Conservation (phyloP, 2,329 filamentous ascomycete species). For the Diaporthe citriasiana region DNA sequence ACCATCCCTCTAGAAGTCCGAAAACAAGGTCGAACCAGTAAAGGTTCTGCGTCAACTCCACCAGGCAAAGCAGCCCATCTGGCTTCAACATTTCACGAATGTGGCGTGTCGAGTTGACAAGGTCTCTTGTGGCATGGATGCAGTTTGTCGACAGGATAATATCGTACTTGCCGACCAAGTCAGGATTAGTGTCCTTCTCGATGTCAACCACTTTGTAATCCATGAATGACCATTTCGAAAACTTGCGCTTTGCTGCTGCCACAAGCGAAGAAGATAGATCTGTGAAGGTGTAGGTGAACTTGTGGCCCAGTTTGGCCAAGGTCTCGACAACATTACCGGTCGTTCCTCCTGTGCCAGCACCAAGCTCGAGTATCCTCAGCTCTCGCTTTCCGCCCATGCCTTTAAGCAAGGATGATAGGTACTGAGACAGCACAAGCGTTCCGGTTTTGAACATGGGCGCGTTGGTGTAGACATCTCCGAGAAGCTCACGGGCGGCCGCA, state of each 20-base stretch:
- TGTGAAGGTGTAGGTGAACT: slow-evolving; percentile 59
- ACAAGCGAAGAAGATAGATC: slow-evolving; percentile 56
- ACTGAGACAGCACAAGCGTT: slow-evolving; percentile 45
- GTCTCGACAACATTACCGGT: slow-evolving; percentile 50
- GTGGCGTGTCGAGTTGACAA: slow-evolving; percentile 46
- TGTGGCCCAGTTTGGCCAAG: slow-evolving; percentile 46
- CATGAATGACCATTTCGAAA: slow-evolving; percentile 45
- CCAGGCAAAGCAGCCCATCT: slow-evolving; percentile 49
- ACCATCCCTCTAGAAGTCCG: slow-evolving; percentile 55
- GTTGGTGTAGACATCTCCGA: slow-evolving; percentile 55
- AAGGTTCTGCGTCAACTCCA: slow-evolving; percentile 50
- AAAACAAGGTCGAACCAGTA: slow-evolving; percentile 52
- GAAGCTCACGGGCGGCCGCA: slow-evolving; percentile 45
- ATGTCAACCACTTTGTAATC: slow-evolving; percentile 50
- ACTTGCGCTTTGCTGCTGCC: slow-evolving; percentile 47
- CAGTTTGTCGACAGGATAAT: slow-evolving; percentile 54
- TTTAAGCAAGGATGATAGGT: slow-evolving; percentile 39
- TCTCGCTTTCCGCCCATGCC: slow-evolving; percentile 29
- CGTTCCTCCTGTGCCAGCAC: slow-evolving; percentile 60
- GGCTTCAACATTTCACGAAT: slow-evolving; percentile 48
- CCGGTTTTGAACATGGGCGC: slow-evolving; percentile 47
- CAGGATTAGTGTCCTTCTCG: slow-evolving; percentile 45
- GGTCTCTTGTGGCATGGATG: slow-evolving; percentile 53
- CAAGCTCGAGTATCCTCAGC: slow-evolving; percentile 59
- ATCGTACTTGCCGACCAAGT: slow-evolving; percentile 46